Percentiles rank a stretch among this genome's conserved stretches.
Evolutionary conservation across 2,329 filamentous ascomycete species (phyloP).

Genomic region (Fusarium tanahbumbuense): DNA sequence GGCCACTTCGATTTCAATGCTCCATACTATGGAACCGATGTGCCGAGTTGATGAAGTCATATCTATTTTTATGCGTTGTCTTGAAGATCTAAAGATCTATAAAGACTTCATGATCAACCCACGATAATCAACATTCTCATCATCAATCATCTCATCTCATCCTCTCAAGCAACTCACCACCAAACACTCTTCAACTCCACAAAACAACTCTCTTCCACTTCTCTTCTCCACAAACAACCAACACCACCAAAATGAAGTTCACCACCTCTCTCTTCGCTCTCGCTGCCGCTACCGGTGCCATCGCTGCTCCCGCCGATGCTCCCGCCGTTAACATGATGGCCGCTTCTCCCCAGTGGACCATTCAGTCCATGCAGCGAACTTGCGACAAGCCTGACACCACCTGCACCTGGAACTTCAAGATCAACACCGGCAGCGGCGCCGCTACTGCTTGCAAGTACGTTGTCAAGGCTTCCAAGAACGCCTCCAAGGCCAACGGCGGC

Average conservation of each 20-base stretch:
- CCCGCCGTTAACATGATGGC: conserved; percentile 54
- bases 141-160: conserved; percentile 23
- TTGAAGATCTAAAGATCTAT: not conserved
- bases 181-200: conserved; percentile 8
- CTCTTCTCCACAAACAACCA: not conserved
- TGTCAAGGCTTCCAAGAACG: conserved; percentile 48
- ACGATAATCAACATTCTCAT: conserved; percentile 10
- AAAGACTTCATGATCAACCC: conserved; percentile 10
- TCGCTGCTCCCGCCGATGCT: conserved; percentile 47
- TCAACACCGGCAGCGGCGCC: conserved; percentile 58
- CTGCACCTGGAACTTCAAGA: conserved; percentile 59
- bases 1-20: not conserved
- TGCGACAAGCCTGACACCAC: conserved; percentile 53
- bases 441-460: conserved; percentile 44
- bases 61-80: conserved; percentile 21
- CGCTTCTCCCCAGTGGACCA: conserved; percentile 54
- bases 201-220: conserved; percentile 1
- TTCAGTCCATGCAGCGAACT: conserved; percentile 53
- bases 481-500: conserved; percentile 54
- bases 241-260: conserved; percentile 56
- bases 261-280: conserved; percentile 52
- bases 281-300: conserved; percentile 48
- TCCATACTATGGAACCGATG: conserved; percentile 6
- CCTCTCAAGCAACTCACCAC: conserved; percentile 11
- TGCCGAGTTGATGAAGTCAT: conserved; percentile 13